Conservation (phyloP, 768 basidiomycete genomes). For the Lactarius vividus region DNA sequence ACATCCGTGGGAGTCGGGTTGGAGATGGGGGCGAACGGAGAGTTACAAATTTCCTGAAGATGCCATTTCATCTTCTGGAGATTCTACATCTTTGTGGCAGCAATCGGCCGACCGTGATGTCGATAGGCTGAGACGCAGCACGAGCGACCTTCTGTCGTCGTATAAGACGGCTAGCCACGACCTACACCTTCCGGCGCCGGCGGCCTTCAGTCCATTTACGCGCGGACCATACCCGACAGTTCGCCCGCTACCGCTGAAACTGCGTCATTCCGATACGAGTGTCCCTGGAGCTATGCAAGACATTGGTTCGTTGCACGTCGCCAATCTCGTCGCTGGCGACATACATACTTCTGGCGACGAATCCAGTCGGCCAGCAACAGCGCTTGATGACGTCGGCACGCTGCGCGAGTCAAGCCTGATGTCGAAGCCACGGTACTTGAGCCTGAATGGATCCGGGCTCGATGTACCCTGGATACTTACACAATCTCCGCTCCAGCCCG, state of each 20-base stretch:
- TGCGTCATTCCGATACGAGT: conserved; percentile 30
- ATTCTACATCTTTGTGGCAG: conserved; percentile 9
- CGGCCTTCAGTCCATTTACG: background rate
- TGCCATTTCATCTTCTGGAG: conserved; percentile 10
- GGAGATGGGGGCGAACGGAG: conserved; percentile 29
- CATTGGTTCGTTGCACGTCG: conserved; percentile 46
- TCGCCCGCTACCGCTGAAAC: conserved; percentile 28
- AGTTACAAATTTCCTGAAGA: conserved; percentile 23
- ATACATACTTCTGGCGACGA: conserved; percentile 35
- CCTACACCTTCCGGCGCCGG: conserved; percentile 8
- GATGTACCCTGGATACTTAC: conserved; percentile 35
- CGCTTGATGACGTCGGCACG: conserved; percentile 28
- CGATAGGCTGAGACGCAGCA: conserved; percentile 6
- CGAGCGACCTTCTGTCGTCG: conserved; percentile 7
- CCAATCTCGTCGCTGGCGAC: conserved; percentile 50
- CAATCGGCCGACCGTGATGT: conserved; percentile 3
- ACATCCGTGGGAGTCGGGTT: conserved; percentile 20
- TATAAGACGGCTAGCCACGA: background rate
- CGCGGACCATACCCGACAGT: conserved; percentile 25
- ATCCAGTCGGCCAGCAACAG: conserved; percentile 32
- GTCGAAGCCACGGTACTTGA: conserved; percentile 36
- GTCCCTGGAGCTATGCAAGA: conserved; percentile 35
- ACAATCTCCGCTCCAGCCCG: background rate
- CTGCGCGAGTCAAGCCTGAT: conserved; percentile 21
- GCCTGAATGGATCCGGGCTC: conserved; percentile 35